Conservation (phyloP, 176 grass and related monocot species). For the Raddia guianensis region DNA sequence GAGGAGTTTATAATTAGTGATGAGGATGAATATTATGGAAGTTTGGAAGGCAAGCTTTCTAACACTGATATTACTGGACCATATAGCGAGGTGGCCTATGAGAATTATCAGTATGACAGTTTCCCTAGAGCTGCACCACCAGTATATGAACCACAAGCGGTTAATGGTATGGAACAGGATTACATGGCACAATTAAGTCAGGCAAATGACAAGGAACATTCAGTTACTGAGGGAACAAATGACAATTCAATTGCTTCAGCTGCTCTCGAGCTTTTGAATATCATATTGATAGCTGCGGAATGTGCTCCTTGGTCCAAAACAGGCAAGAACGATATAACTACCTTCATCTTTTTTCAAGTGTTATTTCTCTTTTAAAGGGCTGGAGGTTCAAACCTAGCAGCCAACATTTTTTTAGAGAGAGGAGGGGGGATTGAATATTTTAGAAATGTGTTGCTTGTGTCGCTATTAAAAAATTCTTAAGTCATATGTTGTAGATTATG, state of each 20-base stretch:
- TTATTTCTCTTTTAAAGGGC: neutral
- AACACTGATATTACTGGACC: slow-evolving; percentile 43
- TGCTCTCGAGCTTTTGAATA: slow-evolving; percentile 64
- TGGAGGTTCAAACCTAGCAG: slow-evolving; percentile 26
- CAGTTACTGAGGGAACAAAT: slow-evolving; percentile 49
- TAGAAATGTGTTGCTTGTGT: neutral
- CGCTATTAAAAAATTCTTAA: slow-evolving; percentile 19
- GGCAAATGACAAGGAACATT: slow-evolving; percentile 39
- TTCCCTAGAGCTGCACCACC: slow-evolving; percentile 42
- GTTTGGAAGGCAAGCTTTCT: slow-evolving; percentile 38
- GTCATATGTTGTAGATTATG: neutral
- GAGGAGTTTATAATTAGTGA: slow-evolving; percentile 33
- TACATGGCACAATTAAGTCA: slow-evolving; percentile 26
- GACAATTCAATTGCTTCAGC: slow-evolving; percentile 48
- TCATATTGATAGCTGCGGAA: slow-evolving; percentile 80
- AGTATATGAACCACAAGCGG: slow-evolving; percentile 42
- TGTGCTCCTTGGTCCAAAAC: slow-evolving; percentile 99
- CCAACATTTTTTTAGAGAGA: neutral
- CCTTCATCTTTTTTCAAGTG: slow-evolving; percentile 4
- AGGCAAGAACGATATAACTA: slow-evolving; percentile 57
- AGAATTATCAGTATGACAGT: slow-evolving; percentile 22
- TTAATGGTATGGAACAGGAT: slow-evolving; percentile 42
- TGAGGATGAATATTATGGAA: slow-evolving; percentile 37
- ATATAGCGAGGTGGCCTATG: slow-evolving; percentile 41
- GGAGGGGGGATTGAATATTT: neutral